Base-by-base conservation (phyloP, 495 filamentous ascomycete genomes). In the Evernia prunastri region DNA sequence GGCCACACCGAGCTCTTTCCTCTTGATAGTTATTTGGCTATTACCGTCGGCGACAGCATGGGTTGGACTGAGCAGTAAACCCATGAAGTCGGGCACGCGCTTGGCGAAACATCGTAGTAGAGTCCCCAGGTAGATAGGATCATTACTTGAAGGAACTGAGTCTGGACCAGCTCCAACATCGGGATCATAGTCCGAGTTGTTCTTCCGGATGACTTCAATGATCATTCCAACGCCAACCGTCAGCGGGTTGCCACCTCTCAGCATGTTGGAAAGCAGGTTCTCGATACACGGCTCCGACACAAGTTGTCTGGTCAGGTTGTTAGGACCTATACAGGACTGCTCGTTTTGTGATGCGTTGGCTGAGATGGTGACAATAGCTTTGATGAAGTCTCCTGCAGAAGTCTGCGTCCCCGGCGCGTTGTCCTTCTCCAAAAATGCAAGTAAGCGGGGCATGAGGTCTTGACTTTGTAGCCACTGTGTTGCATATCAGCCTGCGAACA, bases 201-300 rank as follows among this genome's bases (percentile, higher is more conserved):
- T 99, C 78, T 99, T 99, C 58, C 94, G 84, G 70, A 99, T 99
- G 35, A 99, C 94, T 74, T 99, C 94, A 67, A 99, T 97, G 17
- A 99, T 84, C 66, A 97, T 96, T 20, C 95, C 94, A 36, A 99
- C 94, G 25, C 94, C 95, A 45, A 97, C 96, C 1, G 94, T 97
- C 61, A 99, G 77, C 7, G 94, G 88, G 68, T 97, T 97, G 47
- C 94, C 95, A 35, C 94, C 94, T 39, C 86, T 84, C 25, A 97
- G 85, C 94, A 99, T 99, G 66, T 94, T 89, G 31, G 79, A 78
- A 62, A 97, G 89, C 18, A 99, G 81, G 56, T 82, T 84, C 67
- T 91, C 82, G 31, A 96, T 85, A 69, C 92, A 97, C 20, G 83
- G 74, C 59, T 86, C 81, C 1, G 95, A 97, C n/a, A 99, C 94